These are phyloP conservation scores for Fennellomyces sp. DNA, from an alignment of 371 early-diverging fungal genomes.

Conservation along the genomic window DNA sequence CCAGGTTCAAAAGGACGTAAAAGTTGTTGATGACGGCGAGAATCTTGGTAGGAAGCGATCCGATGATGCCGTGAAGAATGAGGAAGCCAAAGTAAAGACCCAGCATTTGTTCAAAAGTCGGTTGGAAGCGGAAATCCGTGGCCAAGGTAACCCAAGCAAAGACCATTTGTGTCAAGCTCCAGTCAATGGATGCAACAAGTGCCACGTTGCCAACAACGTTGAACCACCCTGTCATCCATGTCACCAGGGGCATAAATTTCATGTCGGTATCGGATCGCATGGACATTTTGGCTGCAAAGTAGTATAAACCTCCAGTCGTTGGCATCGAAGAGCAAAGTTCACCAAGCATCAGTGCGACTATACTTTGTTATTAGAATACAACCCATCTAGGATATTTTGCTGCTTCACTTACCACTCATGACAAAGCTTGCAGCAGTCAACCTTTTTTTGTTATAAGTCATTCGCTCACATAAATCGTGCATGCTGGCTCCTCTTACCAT, in stretches of 20 bases:
- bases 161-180: constrained; percentile 12
- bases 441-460: no score
- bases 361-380: no score
- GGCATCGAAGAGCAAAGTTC: constrained; percentile 15
- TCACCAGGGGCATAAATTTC: constrained; percentile 11
- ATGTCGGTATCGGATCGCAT: background rate
- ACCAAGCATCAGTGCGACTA: constrained; percentile 18
- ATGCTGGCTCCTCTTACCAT: background rate
- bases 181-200: constrained; percentile 18
- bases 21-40: constrained; percentile 15
- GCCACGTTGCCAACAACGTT: constrained; percentile 18
- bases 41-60: constrained; percentile 10
- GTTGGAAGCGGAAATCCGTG: constrained; percentile 10
- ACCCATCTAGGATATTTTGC: no score
- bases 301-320: constrained; percentile 15
- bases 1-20: constrained; percentile 13
- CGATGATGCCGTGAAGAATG: constrained; percentile 15
- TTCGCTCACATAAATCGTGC: background rate
- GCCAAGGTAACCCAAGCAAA: constrained; percentile 11
- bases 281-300: constrained; percentile 13
- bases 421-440: constrained; percentile 7
- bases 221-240: constrained; percentile 19
- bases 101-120: constrained; percentile 13
- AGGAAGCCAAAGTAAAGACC: constrained; percentile 7
- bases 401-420: background rate